These are phyloP conservation scores for Lentinula raphanica DNA, from an alignment of 768 basidiomycete species.

Conservation along the genomic window DNA sequence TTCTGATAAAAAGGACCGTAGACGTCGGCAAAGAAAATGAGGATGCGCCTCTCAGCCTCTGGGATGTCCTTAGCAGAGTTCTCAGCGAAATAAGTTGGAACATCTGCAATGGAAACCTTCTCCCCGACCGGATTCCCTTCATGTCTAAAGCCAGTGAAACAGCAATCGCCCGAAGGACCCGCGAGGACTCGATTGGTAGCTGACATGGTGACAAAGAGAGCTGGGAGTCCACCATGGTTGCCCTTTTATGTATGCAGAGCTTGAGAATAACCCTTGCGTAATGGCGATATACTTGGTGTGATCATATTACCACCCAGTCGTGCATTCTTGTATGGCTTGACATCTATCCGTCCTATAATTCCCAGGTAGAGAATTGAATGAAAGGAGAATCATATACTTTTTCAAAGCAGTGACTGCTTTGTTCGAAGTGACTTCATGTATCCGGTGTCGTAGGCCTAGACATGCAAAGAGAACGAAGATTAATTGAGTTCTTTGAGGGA, in stretches of 20 bases:
- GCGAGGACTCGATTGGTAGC: conserved; percentile 23
- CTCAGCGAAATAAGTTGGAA: conserved; percentile 52
- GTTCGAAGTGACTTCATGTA: no score
- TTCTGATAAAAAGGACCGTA: conserved; percentile 57
- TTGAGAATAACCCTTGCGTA: no score
- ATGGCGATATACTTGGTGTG: no score
- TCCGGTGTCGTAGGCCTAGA: no score
- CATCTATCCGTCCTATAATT: no score
- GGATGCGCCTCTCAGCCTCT: conserved; percentile 31
- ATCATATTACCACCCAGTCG: no score
- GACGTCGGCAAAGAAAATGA: conserved; percentile 57
- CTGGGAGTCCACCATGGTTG: background rate
- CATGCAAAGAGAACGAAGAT: no score
- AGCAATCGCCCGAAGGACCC: conserved; percentile 44
- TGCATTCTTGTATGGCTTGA: no score
- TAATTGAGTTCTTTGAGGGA: no score
- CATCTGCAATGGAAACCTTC: conserved; percentile 32
- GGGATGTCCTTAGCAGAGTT: conserved; percentile 23
- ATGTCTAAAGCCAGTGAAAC: conserved; percentile 48
- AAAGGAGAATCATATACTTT: no score
- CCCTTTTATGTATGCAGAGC: background rate
- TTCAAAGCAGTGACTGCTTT: no score
- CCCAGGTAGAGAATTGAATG: no score
- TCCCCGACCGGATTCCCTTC: conserved; percentile 42
- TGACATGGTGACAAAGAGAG: background rate